These are phyloP conservation scores for Astrothelium subdiscretum DNA, from an alignment of 495 filamentous ascomycete species.

Conservation along the genomic window DNA sequence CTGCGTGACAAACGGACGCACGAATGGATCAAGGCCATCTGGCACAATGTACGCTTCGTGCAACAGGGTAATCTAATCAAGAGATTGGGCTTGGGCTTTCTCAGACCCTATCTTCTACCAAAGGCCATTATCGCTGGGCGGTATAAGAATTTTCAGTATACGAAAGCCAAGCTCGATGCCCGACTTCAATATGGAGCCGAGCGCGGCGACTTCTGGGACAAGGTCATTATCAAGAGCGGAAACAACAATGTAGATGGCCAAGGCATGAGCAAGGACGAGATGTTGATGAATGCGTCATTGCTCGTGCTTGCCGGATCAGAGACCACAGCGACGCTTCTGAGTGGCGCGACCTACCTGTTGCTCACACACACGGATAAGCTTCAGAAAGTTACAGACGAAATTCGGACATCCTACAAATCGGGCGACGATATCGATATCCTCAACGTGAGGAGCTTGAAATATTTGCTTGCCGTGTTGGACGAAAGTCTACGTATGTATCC, in stretches of 20 bases:
- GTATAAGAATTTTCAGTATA: background rate
- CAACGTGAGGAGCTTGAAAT: slow-evolving; percentile 32
- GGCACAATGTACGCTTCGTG: background rate
- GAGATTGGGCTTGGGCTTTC: background rate
- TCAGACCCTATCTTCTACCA: slow-evolving; percentile 1
- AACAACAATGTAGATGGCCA: slow-evolving; percentile 3
- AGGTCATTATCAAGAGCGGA: slow-evolving; percentile 10
- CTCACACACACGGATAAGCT: slow-evolving; percentile 22
- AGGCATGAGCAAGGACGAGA: slow-evolving; percentile 8
- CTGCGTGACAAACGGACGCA: slow-evolving; percentile 3
- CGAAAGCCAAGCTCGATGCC: slow-evolving; percentile 4
- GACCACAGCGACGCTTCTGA: slow-evolving; percentile 12
- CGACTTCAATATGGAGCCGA: background rate
- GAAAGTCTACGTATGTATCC: slow-evolving; percentile 50
- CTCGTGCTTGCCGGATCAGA: slow-evolving; percentile 9
- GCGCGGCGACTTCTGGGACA: slow-evolving; percentile 12
- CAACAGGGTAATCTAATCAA: background rate
- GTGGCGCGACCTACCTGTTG: slow-evolving; percentile 27
- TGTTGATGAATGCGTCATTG: slow-evolving; percentile 7
- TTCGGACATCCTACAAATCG: slow-evolving; percentile 38
- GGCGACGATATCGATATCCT: slow-evolving; percentile 40
- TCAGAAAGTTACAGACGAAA: slow-evolving; percentile 38
- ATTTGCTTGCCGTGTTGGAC: slow-evolving; percentile 46
- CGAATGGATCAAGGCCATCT: slow-evolving; percentile 4
- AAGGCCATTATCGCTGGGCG: slow-evolving; percentile 7